Percentiles rank a stretch among this genome's conserved stretches.
Conservation (phyloP, 176 grass and related monocot genomes). For the Oryza rufipogon region DNA sequence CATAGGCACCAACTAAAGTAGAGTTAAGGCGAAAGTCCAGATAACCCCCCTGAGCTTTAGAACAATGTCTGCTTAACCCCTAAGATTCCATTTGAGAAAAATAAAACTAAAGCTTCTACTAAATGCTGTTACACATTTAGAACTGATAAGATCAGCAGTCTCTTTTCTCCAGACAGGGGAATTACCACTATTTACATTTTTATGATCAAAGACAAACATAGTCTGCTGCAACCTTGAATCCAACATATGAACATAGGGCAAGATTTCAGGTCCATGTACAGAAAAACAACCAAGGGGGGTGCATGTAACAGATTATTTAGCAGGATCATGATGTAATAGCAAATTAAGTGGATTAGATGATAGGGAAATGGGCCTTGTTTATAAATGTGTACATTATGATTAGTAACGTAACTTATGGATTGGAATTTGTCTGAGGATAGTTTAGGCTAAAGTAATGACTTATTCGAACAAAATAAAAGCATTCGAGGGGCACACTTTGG, state of each 20-base stretch:
- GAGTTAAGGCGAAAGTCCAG: not conserved
- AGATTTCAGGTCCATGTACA: not conserved
- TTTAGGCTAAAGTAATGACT: not conserved
- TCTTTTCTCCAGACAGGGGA: not conserved
- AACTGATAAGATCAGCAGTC: not conserved
- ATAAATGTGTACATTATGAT: not conserved
- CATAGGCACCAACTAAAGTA: not conserved
- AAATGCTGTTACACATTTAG: not conserved
- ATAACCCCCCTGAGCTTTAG: not conserved
- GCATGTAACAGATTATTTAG: no score
- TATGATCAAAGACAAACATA: not conserved
- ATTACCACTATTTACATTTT: not conserved
- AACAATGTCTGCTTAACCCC: not conserved
- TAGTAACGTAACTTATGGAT: not conserved
- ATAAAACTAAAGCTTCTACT: not conserved
- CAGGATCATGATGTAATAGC: no score
- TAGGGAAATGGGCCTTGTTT: not conserved
- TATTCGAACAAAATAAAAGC: not conserved
- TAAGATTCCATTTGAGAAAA: not conserved
- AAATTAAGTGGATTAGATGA: not conserved
- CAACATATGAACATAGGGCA: not conserved
- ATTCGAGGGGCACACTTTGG: conserved; percentile 8
- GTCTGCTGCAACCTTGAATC: not conserved
- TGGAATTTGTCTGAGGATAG: not conserved
- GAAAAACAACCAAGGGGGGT: not conserved